These are phyloP conservation scores for Acanthamoeba divionensis DNA, from an alignment of 208 protist species.

Conservation along the genomic window DNA sequence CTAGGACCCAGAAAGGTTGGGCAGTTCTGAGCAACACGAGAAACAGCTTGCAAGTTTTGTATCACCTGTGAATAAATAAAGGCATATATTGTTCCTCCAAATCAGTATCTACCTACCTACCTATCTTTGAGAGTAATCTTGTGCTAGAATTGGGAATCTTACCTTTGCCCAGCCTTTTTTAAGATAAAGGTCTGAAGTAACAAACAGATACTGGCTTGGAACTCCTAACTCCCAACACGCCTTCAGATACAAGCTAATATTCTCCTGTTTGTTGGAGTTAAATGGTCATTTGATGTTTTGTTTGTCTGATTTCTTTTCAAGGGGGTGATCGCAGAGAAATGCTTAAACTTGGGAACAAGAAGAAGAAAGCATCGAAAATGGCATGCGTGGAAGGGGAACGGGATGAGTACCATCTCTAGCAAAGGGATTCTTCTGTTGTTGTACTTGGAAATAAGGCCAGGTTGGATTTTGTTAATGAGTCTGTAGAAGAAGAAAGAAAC, in stretches of 20 bases:
- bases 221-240: slow-evolving; percentile 68
- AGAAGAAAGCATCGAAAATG: too few species aligned
- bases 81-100: neutral
- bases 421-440: slow-evolving; percentile 60
- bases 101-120: neutral
- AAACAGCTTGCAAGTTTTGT: slow-evolving; percentile 28
- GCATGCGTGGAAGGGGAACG: too few species aligned
- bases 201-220: slow-evolving; percentile 53
- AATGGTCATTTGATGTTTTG: neutral
- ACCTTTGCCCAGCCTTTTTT: slow-evolving; percentile 19
- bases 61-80: neutral
- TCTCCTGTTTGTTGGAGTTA: slow-evolving; percentile 25
- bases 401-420: slow-evolving; percentile 46
- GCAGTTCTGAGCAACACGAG: neutral
- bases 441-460: slow-evolving; percentile 60
- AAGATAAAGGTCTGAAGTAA: slow-evolving; percentile 56
- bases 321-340: neutral
- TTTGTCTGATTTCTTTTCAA: neutral
- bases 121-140: neutral
- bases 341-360: too few species aligned
- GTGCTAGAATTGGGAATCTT: neutral
- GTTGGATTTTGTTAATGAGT: slow-evolving; percentile 60
- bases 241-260: slow-evolving; percentile 64
- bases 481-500: neutral
- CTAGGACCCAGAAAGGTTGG: neutral